Evolutionary conservation across 805 yeast species (phyloP).

Genomic region (Dipodascopsis uninucleata): DNA sequence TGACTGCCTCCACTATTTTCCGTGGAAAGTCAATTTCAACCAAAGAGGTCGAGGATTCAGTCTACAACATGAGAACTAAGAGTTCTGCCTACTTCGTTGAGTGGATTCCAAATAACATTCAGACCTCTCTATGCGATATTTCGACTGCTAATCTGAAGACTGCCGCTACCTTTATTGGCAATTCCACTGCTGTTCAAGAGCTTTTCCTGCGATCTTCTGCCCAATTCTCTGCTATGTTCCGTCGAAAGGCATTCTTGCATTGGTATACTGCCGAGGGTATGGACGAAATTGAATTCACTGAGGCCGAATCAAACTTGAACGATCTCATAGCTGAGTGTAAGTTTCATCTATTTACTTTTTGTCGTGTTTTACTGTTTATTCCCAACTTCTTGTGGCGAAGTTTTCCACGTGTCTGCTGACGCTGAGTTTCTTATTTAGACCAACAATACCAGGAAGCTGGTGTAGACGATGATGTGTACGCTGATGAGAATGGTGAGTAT

Average conservation of each 20-base stretch:
- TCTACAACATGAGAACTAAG: conserved; percentile 77
- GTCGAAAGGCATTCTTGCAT: conserved; percentile 91
- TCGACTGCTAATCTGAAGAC: conserved; percentile 82
- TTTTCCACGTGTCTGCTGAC: background rate
- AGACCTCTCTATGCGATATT: conserved; percentile 87
- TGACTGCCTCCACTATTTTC: conserved; percentile 91
- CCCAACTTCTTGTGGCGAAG: background rate
- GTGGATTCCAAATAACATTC: conserved; percentile 95
- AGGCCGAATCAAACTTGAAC: conserved; percentile 87
- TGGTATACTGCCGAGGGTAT: conserved; percentile 96
- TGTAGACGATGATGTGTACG: conserved; percentile 62
- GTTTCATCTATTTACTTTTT: background rate
- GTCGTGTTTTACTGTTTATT: background rate
- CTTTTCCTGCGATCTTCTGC: conserved; percentile 83
- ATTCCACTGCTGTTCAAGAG: conserved; percentile 89
- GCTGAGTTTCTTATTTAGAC: conserved; percentile 33
- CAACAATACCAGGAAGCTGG: conserved; percentile 88
- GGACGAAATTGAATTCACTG: conserved; percentile 92
- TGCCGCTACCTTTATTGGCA: conserved; percentile 91
- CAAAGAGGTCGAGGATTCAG: conserved; percentile 92
- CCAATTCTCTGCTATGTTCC: conserved; percentile 88
- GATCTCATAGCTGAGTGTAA: conserved; percentile 74
- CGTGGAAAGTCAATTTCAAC: conserved; percentile 91
- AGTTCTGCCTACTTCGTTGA: conserved; percentile 83
- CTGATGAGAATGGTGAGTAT: too few relatives aligned